Conservation (phyloP, 2,329 filamentous ascomycete species). For the Beauveria pseudobassiana region DNA sequence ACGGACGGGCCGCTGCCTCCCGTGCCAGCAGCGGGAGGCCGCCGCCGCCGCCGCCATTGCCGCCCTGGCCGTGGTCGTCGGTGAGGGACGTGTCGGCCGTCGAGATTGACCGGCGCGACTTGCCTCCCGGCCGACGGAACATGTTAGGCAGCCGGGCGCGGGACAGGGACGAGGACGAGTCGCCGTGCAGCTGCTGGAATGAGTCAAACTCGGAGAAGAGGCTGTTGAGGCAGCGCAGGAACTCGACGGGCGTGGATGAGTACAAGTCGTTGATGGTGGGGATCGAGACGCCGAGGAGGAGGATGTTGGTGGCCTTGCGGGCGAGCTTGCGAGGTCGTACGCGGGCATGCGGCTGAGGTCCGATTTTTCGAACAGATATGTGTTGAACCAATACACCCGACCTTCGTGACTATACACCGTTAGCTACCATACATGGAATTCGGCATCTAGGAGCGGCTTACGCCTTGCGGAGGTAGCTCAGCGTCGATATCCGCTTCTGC, state of each 20-base stretch:
- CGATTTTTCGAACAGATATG: constrained; percentile 77
- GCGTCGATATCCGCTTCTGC: constrained; percentile 85
- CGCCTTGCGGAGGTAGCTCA: constrained; percentile 91
- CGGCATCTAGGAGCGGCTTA: constrained; percentile 38
- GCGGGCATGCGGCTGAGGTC: constrained; percentile 79
- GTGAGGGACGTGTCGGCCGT: constrained; percentile 32
- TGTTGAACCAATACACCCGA: constrained; percentile 97
- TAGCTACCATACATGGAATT: neutral
- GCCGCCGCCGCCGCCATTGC: constrained; percentile 17
- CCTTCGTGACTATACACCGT: constrained; percentile 66
- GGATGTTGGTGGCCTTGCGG: constrained; percentile 85
- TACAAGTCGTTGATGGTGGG: constrained; percentile 86
- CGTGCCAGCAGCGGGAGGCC: constrained; percentile 21
- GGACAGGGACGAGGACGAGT: constrained; percentile 64
- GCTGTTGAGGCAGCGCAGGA: constrained; percentile 76
- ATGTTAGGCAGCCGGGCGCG: constrained; percentile 76
- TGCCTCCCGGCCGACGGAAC: constrained; percentile 60
- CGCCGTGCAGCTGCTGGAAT: constrained; percentile 80
- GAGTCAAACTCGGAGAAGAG: constrained; percentile 88
- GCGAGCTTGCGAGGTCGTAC: constrained; percentile 78
- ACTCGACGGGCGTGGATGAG: constrained; percentile 71
- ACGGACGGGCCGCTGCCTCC: constrained; percentile 34
- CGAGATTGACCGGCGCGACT: constrained; percentile 49
- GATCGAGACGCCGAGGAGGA: constrained; percentile 85
- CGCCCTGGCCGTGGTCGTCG: constrained; percentile 18